Conservation (phyloP, 225 moss, liverwort and hornwort species). For the Marchantia polymorpha region DNA sequence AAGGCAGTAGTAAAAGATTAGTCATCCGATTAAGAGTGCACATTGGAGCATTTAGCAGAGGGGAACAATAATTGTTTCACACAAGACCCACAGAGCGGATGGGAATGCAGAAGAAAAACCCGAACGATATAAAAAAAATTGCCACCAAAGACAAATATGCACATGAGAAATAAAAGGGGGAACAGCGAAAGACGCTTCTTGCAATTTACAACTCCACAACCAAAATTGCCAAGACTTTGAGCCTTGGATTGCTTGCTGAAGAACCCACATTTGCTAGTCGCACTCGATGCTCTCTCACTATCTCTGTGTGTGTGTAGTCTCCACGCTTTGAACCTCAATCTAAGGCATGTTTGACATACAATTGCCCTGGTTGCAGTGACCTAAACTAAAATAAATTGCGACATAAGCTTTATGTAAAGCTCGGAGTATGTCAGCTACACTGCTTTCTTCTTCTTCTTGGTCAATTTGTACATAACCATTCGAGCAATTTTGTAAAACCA, state of each 20-base stretch:
- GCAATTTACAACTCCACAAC: background rate
- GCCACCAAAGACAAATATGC: background rate
- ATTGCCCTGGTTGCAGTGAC: background rate
- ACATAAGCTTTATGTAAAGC: background rate
- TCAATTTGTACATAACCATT: constrained; percentile 74
- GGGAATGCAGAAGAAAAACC: background rate
- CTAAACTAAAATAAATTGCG: background rate
- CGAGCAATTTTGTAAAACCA: constrained; percentile 95
- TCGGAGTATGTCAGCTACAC: background rate
- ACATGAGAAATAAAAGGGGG: too few relatives aligned
- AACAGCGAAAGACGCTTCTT: background rate
- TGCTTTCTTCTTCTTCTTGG: constrained; percentile 34
- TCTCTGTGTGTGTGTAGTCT: background rate
- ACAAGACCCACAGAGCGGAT: background rate
- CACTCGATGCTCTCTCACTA: background rate
- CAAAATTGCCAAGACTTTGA: background rate
- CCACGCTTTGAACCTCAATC: background rate
- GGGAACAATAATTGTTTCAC: too few relatives aligned
- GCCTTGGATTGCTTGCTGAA: background rate
- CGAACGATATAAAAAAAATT: background rate
- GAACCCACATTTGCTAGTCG: background rate
- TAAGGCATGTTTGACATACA: background rate
- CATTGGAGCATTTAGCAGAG: too few relatives aligned
- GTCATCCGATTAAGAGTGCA: too few relatives aligned
- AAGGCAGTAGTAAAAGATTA: too few relatives aligned